phyloP scores from a whole-genome alignment of 129 eudicot genomes.

The Centrapalus pauciflorus region DNA sequence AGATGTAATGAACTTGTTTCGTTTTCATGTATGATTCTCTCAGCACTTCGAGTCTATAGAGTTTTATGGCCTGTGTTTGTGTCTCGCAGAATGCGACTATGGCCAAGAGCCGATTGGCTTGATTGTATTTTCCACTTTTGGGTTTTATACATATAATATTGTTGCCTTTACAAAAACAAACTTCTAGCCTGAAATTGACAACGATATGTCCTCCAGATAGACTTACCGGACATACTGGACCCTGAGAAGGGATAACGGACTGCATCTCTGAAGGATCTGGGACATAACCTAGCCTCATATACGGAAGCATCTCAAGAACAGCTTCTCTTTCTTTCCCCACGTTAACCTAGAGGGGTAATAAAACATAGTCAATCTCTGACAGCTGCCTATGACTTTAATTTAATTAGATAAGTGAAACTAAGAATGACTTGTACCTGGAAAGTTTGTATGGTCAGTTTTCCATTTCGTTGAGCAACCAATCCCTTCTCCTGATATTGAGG shows the following conservation, averaged over 20 bases:
- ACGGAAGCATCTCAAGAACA: conserved; percentile 86
- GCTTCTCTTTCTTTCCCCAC: conserved; percentile 92
- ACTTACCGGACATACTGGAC: conserved; percentile 93
- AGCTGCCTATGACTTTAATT: conserved; percentile 1
- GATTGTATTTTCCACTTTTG: too few relatives aligned
- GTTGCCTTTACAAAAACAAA: too few relatives aligned
- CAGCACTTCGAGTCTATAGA: too few relatives aligned
- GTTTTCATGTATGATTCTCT: too few relatives aligned
- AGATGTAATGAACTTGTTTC: neutral
- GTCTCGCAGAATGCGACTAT: too few relatives aligned
- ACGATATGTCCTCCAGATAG: conserved; percentile 4
- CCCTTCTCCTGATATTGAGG: conserved; percentile 98
- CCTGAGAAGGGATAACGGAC: conserved; percentile 83
- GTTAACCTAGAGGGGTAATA: conserved; percentile 46
- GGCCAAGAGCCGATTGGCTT: too few relatives aligned
- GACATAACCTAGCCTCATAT: conserved; percentile 89
- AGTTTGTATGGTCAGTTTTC: conserved; percentile 71
- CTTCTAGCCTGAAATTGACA: conserved; percentile 5
- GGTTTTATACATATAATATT: too few relatives aligned
- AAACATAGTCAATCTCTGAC: conserved; percentile 8
- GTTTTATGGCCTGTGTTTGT: too few relatives aligned
- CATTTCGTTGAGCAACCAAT: conserved; percentile 92
- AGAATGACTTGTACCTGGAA: conserved; percentile 50
- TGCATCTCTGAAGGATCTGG: conserved; percentile 95
- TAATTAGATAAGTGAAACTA: neutral